Evolutionary conservation across 768 basidiomycete genomes (phyloP).

Genomic region (Boletus edulis): DNA sequence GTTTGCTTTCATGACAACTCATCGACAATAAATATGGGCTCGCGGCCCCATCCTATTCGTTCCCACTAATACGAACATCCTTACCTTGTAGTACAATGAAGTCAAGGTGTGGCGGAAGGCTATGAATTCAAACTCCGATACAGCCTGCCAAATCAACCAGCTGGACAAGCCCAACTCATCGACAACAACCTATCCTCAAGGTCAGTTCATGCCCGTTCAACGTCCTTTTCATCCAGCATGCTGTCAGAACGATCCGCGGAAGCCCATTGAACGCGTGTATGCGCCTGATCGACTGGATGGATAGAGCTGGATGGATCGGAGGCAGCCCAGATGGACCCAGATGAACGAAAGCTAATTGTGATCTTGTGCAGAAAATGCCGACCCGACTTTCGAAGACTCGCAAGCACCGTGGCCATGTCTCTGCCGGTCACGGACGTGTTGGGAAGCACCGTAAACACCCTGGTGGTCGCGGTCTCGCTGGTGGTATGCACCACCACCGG

Average conservation of each 20-base stretch:
- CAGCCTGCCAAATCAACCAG: constrained; percentile 5
- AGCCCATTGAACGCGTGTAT: constrained; percentile 17
- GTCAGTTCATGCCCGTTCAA: constrained; percentile 47
- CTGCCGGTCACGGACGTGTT: constrained; percentile 99
- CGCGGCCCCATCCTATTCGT: constrained; percentile 48
- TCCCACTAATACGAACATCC: constrained; percentile 1
- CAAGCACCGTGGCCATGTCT: constrained; percentile 99
- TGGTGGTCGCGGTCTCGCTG: constrained; percentile 99
- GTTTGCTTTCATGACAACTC: constrained; percentile 53
- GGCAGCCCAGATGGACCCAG: too few relatives aligned
- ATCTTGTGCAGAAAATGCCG: constrained; percentile 68
- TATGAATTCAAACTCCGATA: constrained; percentile 27
- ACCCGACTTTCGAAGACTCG: constrained; percentile 95
- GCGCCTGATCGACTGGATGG: constrained; percentile 7
- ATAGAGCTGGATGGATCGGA: constrained; percentile 24
- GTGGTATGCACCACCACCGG: constrained; percentile 99
- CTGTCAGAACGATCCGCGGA: constrained; percentile 2
- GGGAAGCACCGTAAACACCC: constrained; percentile 99
- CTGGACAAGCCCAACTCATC: constrained; percentile 34
- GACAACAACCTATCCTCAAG: constrained; percentile 58
- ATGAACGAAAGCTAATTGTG: constrained; percentile 38
- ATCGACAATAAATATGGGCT: constrained; percentile 73
- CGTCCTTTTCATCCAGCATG: constrained; percentile 15
- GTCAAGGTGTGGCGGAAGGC: constrained; percentile 16
- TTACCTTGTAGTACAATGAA: constrained; percentile 15